These are phyloP conservation scores for Trametes maxima DNA, from an alignment of 768 basidiomycete species.

Conservation along the genomic window DNA sequence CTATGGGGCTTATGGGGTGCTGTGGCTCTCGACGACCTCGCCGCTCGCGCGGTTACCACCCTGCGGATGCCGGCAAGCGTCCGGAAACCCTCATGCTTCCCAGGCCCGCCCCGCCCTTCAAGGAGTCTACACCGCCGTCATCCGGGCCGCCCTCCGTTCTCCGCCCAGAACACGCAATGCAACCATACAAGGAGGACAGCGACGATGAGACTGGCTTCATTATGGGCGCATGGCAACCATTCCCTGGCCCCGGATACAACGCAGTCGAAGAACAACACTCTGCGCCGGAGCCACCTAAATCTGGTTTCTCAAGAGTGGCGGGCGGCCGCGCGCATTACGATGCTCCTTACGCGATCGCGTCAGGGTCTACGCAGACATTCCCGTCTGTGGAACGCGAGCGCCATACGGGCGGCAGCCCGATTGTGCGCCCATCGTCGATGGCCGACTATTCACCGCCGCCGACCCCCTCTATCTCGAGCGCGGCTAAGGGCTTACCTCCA, in stretches of 20 bases:
- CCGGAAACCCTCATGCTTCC: constrained; percentile 29
- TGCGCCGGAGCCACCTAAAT: constrained; percentile 33
- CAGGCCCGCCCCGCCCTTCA: constrained; percentile 28
- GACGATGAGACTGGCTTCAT: constrained; percentile 84
- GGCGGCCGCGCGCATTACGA: constrained; percentile 88
- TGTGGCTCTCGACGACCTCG: constrained; percentile 52
- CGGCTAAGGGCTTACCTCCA: constrained; percentile 48
- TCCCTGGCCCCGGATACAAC: constrained; percentile 54
- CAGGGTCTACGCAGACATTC: constrained; percentile 65
- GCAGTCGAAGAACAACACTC: constrained; percentile 45
- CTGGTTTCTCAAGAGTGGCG: constrained; percentile 85
- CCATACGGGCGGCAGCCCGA: constrained; percentile 22
- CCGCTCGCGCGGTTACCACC: constrained; percentile 20
- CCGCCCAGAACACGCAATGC: constrained; percentile 76
- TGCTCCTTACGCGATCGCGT: constrained; percentile 77
- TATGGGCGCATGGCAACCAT: constrained; percentile 93
- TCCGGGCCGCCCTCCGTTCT: constrained; percentile 71
- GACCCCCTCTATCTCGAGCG: constrained; percentile 51
- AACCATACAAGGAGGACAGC: constrained; percentile 76
- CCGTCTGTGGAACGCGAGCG: constrained; percentile 55
- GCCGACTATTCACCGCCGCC: constrained; percentile 50
- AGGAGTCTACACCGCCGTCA: constrained; percentile 39
- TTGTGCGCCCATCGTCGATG: constrained; percentile 20
- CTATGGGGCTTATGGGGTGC: constrained; percentile 68
- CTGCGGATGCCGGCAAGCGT: constrained; percentile 22